Percentiles rank a stretch among this genome's conserved stretches.
These are phyloP conservation scores for Phalaenopsis aphrodite DNA, from an alignment of 106 monocot genomes.

Conservation along the genomic window DNA sequence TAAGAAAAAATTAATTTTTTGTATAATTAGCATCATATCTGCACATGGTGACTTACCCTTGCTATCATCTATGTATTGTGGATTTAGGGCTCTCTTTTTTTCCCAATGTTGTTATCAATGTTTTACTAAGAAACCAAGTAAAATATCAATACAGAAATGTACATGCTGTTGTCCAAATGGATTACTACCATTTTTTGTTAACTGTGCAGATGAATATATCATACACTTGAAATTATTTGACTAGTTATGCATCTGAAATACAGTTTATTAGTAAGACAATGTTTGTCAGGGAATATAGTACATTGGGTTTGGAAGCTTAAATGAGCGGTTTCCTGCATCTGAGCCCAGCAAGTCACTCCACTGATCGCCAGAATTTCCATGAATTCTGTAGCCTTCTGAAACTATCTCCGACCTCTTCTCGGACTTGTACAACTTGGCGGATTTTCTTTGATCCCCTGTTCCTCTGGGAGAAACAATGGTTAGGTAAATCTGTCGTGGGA, in stretches of 20 bases:
- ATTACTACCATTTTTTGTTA: too few relatives aligned
- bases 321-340: slow-evolving; percentile 27
- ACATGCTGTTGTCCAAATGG: too few relatives aligned
- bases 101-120: too few relatives aligned
- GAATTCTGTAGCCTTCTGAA: slow-evolving; percentile 42
- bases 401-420: slow-evolving; percentile 44
- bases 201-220: too few relatives aligned
- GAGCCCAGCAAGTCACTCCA: slow-evolving; percentile 60
- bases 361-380: slow-evolving; percentile 60
- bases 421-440: slow-evolving; percentile 45
- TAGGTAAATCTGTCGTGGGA: not conserved
- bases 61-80: too few relatives aligned
- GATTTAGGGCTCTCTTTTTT: too few relatives aligned
- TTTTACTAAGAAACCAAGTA: too few relatives aligned
- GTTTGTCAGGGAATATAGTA: slow-evolving; percentile 28
- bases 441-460: slow-evolving; percentile 26
- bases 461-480: not conserved
- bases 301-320: slow-evolving; percentile 72
- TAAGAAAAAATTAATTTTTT: too few relatives aligned
- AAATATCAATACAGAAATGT: too few relatives aligned
- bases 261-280: not conserved
- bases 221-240: too few relatives aligned
- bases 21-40: too few relatives aligned
- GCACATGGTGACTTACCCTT: too few relatives aligned
- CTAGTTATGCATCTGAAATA: not conserved